Evolutionary conservation across 768 basidiomycete genomes (phyloP), one percentile per base, ranked within the genome.

Genomic region (Lactarius indigo): DNA sequence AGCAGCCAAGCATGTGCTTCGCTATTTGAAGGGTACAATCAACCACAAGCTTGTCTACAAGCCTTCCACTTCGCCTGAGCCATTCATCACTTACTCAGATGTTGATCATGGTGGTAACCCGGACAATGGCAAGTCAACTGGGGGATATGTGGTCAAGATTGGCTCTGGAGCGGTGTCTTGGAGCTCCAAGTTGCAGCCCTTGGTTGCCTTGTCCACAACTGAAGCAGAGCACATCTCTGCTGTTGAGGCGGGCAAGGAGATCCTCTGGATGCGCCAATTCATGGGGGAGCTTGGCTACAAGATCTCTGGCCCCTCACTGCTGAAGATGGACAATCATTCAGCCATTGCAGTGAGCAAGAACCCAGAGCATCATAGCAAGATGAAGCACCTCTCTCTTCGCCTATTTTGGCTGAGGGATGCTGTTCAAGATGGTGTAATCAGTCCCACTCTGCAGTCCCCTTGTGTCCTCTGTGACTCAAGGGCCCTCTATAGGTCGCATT

Each of bases 21-120:
- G n/a, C n/a, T n/a, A n/a, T n/a, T n/a, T n/a, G n/a, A n/a, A n/a
- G n/a, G n/a, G n/a, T n/a, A n/a, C n/a, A n/a, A n/a, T 35, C 33
- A 1, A 35, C 33, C 12, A 35, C 33, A 35, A 35, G 33, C 33
- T 35, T 35, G 33, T 35, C 9, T 35, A 35, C 33, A 35, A 35
- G 10, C 33, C 33, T 1, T 60, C 44, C 10, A 23, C 31, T 3
- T 50, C 30, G 0, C 59, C 59, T 33, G 44, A 50, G 30, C 47
- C 44, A 10, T 61, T 61, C 47, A 61, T 61, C 47, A 50, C 44
- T 1, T 61, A 61, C 13, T 65, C 64, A 18, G 59, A 65, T 55
- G 64, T 59, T 3, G 50, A 60, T 26, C 58, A 59, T 66, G 59
- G 59, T 31, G 65, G 65, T 17, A 61, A 66, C 10, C 65, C 60